These are phyloP conservation scores for Heliamphora exappendiculata DNA, from an alignment of 148 eudicot species.

Conservation along the genomic window DNA sequence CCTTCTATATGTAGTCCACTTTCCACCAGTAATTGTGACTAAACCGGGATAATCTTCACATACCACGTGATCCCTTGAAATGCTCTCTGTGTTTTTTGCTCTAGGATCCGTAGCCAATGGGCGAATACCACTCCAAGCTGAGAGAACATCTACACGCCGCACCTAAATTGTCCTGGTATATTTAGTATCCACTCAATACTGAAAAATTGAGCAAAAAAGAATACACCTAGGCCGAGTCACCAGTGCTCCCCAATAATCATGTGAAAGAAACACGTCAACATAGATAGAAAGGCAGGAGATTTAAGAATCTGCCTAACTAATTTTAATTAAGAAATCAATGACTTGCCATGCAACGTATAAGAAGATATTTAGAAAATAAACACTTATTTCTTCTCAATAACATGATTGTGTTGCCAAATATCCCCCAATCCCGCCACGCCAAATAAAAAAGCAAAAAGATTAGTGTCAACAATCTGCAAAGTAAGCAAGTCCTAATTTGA, in stretches of 20 bases:
- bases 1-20: slow-evolving; percentile 99
- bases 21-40: slow-evolving; percentile 98
- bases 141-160: slow-evolving; percentile 87
- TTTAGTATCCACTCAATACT: slow-evolving; percentile 9
- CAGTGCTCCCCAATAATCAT: neutral
- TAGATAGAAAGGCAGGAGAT: neutral
- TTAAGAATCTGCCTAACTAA: neutral
- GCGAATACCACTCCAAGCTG: slow-evolving; percentile 99
- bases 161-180: slow-evolving; percentile 40
- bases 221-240: neutral
- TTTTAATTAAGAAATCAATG: neutral
- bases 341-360: neutral
- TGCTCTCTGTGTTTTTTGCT: slow-evolving; percentile 89
- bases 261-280: neutral
- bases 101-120: slow-evolving; percentile 94
- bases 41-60: slow-evolving; percentile 90
- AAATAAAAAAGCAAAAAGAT: neutral
- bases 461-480: too few species aligned
- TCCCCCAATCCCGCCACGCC: neutral
- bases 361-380: neutral
- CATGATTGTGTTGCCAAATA: neutral
- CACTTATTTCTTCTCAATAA: neutral
- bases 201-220: neutral
- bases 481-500: neutral
- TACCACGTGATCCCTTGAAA: slow-evolving; percentile 93